Evolutionary conservation across 129 eudicot species (phyloP), one percentile per base, ranked within the genome.

Genomic region (Apium graveolens): DNA sequence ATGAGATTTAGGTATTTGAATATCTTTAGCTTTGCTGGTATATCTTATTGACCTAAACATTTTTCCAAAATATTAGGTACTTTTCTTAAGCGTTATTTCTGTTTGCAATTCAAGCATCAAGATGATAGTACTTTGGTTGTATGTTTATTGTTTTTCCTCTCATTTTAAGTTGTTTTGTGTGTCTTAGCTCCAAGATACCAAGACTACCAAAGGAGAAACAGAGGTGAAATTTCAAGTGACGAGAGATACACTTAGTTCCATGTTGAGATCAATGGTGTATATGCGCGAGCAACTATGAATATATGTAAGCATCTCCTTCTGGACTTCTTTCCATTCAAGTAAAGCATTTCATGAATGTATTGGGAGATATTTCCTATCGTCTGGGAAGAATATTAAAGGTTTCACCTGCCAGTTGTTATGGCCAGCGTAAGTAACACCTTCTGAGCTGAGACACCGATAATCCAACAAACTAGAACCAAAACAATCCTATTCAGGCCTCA

Each of bases 221-320:
- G 93, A 87, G 82, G 89, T 89, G 70, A 89, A 89, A 82, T 89
- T 89, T 78, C 93, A 89, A 82, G 93, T 87, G 75, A 79, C 90
- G 27, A 87, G 83, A 80, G 91, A 89, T 74, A 83, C 93, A 14
- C 76, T 89, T 31, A 90, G 86, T 43, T 86, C 91, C 70, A 85
- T 89, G 93, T 79, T 89, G 88, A 81, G 91, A 80, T 89, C 93
- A 48, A 85, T 89, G 93, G 89, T 89, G 43, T 85, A 86, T 66
- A 89, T 89, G 42, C 85, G 86, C 7, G 87, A 89, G 85, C 91
- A 87, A 71, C 87, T 89, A 32, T 89, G 82, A 79, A 16, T 45
- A 76, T 32, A 34, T 41, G 82, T 74, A 76, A 77, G 80, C 45
- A 66, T 70, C 49, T 5, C 18, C 48, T 39, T 39, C 18, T 2